Evolutionary conservation across 1,284 basidiomycete species (phyloP), one percentile per base, ranked within the genome.

Genomic region (Trichosporon sp.): DNA sequence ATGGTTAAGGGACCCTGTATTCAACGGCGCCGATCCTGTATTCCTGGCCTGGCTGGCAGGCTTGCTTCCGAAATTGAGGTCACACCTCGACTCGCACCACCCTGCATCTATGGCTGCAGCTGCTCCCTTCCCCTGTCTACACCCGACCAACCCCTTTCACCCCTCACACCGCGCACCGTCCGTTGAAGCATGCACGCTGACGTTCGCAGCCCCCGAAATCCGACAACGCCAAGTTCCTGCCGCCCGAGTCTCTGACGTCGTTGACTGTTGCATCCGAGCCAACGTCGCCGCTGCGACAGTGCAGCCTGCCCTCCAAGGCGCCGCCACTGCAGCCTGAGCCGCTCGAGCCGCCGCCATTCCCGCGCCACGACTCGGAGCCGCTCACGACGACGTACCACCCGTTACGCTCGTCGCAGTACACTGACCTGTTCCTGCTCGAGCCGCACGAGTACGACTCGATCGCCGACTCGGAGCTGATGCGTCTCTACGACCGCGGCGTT

Each of bases 381-480:
- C 19, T 48, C 65, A 31, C 43, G 46, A 54, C 46, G 32, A 43
- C 43, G 26, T 51, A 31, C 65, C 46, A 66, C 65, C 46, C 48
- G 11, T 37, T 68, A 51, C 51, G 43, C n/a, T 63, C 67, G 37
- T 64, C 73, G 26, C 71, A 74, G 68, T 74, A 74, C 66, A 69
- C 73, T 6, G 73, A 74, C 66, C 71, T 74, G 26, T 74, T 74
- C 40, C 68, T 69, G 31, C 69, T 74, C 48, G 73, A 74, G 68
- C 73, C 73, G 10, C 73, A 74, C 73, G 73, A 74, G 73, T 74
- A 74, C 66, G 73, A 74, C 69, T 66, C 59, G 32, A 74, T 74
- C 69, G 72, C 73, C 0, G 73, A 74, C 66, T 71, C 71, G 69
- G 73, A 74, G 63, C 73, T 74, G 19, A 71, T 74, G 10, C 73